These are phyloP conservation scores for Pseudohalonectria lignicola DNA, from an alignment of 2,329 filamentous ascomycete species.

Conservation along the genomic window DNA sequence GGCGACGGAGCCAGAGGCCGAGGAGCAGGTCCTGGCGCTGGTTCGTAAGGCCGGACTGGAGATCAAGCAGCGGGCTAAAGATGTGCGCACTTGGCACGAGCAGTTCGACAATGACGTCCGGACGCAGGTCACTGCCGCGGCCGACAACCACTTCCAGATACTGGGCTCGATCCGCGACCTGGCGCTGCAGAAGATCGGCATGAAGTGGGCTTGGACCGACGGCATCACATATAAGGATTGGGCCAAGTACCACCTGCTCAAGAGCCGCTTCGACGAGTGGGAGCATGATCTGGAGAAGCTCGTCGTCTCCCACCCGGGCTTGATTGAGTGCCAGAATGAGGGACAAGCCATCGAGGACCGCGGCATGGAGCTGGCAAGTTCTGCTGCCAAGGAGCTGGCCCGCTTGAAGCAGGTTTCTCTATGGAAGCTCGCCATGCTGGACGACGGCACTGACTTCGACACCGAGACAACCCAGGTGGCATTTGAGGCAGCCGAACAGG, in stretches of 20 bases:
- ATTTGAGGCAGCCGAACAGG: conserved; percentile 28
- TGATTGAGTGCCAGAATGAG: conserved; percentile 57
- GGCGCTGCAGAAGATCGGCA: conserved; percentile 82
- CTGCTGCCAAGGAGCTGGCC: conserved; percentile 68
- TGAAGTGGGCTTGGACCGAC: conserved; percentile 93
- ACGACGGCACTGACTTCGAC: conserved; percentile 70
- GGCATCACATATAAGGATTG: conserved; percentile 95
- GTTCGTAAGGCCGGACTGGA: conserved; percentile 59
- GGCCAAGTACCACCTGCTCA: conserved; percentile 86
- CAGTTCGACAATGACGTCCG: conserved; percentile 60
- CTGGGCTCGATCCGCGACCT: conserved; percentile 74
- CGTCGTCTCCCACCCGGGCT: conserved; percentile 60
- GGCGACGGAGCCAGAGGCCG: conserved; percentile 18
- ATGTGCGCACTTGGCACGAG: conserved; percentile 66
- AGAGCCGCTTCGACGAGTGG: conserved; percentile 75
- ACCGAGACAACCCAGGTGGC: conserved; percentile 51
- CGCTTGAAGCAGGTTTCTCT: conserved; percentile 72
- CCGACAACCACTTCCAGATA: conserved; percentile 72
- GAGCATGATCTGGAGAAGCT: conserved; percentile 69
- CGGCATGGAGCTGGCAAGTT: conserved; percentile 70
- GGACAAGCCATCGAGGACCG: conserved; percentile 51
- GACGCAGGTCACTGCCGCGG: conserved; percentile 56
- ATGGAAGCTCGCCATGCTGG: conserved; percentile 71
- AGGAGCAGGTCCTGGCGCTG: conserved; percentile 30
- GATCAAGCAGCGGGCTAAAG: conserved; percentile 69